These are phyloP conservation scores for Parachaetomium inaequale DNA, from an alignment of 495 filamentous ascomycete genomes.

Conservation along the genomic window DNA sequence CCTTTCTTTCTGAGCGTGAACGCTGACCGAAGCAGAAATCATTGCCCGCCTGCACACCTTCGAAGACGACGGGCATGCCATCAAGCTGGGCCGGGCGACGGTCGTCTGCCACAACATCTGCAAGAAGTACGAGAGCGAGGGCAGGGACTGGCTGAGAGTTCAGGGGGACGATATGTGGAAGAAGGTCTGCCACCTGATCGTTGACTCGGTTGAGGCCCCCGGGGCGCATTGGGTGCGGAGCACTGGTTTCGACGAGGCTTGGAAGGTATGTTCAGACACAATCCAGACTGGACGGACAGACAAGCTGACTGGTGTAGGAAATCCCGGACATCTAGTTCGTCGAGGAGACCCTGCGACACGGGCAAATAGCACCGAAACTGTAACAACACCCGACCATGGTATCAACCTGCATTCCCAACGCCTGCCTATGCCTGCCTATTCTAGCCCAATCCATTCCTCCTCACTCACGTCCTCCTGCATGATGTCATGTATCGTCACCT, in stretches of 20 bases:
- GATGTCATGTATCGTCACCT: constrained; percentile 30
- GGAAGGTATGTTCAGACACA: constrained; percentile 38
- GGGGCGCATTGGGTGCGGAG: constrained; percentile 52
- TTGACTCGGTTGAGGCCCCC: constrained; percentile 51
- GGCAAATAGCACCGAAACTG: constrained; percentile 5
- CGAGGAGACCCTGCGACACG: neutral
- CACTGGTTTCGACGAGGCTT: constrained; percentile 56
- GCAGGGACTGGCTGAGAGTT: constrained; percentile 50
- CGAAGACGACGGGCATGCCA: constrained; percentile 73
- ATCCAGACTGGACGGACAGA: neutral
- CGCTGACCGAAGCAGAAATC: constrained; percentile 36
- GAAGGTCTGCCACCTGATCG: constrained; percentile 61
- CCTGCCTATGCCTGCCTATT: constrained; percentile 33
- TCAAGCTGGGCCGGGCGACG: constrained; percentile 69
- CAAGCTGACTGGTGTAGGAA: constrained; percentile 13
- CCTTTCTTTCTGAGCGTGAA: neutral
- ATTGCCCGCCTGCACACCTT: constrained; percentile 52
- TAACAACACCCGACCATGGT: neutral
- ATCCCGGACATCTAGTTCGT: constrained; percentile 10
- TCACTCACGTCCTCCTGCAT: constrained; percentile 39
- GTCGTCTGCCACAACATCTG: constrained; percentile 38
- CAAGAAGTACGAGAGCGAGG: constrained; percentile 34
- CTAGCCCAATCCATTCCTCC: constrained; percentile 54
- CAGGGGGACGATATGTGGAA: constrained; percentile 65
- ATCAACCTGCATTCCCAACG: constrained; percentile 14